Evolutionary conservation across 2,329 filamentous ascomycete genomes (phyloP).

Genomic region (Cladophialophora chaetospira): DNA sequence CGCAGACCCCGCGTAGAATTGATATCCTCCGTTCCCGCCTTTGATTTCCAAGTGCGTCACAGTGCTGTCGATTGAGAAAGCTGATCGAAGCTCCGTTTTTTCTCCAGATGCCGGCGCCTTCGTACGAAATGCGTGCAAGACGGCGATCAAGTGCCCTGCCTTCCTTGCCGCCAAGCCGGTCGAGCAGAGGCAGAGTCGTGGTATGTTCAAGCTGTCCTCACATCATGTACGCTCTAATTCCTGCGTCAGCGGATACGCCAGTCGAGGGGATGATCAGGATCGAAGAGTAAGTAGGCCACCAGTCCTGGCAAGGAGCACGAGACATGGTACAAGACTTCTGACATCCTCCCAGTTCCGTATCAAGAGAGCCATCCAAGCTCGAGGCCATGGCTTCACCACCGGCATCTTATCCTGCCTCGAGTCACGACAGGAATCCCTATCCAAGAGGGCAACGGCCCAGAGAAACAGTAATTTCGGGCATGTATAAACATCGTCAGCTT

Average conservation of each 20-base stretch:
- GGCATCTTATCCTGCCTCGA: no score
- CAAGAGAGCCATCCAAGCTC: not conserved
- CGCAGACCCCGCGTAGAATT: no score
- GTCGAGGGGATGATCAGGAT: not conserved
- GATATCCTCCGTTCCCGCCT: not conserved
- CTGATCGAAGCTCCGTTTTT: not conserved
- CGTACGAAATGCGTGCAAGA: not conserved
- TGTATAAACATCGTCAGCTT: no score
- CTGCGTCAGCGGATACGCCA: not conserved
- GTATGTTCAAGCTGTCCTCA: not conserved
- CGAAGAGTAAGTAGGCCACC: not conserved
- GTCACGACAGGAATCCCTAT: no score
- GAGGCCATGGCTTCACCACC: no score
- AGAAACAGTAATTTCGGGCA: no score
- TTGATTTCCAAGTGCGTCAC: not conserved
- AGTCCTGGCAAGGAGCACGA: not conserved
- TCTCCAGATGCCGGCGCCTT: not conserved
- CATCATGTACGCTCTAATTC: not conserved
- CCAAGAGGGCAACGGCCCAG: no score
- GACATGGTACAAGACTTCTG: not conserved
- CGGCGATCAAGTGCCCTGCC: not conserved
- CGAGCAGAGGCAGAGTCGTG: slow-evolving; percentile 3
- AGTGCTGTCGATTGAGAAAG: not conserved
- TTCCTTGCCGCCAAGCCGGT: slow-evolving; percentile 1
- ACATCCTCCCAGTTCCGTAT: not conserved